Evolutionary conservation across 164 flowering plant species (phyloP).

Genomic region (Hamamelis virginiana): DNA sequence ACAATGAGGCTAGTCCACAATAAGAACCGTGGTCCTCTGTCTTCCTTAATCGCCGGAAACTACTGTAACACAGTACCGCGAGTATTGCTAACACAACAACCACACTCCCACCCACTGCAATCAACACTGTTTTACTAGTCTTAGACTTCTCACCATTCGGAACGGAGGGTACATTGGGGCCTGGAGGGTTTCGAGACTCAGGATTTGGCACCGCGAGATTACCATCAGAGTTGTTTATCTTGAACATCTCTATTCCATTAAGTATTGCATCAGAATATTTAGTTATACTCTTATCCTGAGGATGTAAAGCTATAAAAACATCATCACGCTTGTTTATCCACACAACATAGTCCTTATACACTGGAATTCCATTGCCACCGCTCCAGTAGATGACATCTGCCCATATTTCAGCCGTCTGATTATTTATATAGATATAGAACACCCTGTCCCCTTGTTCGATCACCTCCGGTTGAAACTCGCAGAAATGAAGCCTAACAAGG

Average conservation of each 20-base stretch:
- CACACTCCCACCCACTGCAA: not conserved
- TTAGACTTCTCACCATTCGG: not conserved
- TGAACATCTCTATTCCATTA: slow-evolving; percentile 57
- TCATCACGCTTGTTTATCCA: not conserved
- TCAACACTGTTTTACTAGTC: not conserved
- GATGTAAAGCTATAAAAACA: slow-evolving; percentile 31
- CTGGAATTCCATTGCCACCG: slow-evolving; percentile 20
- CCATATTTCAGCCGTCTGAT: slow-evolving; percentile 18
- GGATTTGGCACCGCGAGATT: slow-evolving; percentile 25
- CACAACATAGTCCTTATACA: slow-evolving; percentile 29
- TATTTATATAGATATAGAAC: slow-evolving; percentile 28
- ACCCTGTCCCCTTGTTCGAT: not conserved
- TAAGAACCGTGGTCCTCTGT: not conserved
- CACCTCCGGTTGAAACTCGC: slow-evolving; percentile 17
- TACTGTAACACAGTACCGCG: no score
- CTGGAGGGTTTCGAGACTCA: not conserved
- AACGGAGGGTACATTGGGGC: not conserved
- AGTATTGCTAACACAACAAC: no score
- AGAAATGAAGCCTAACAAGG: slow-evolving; percentile 43
- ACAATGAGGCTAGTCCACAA: slow-evolving; percentile 9
- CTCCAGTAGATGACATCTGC: slow-evolving; percentile 23
- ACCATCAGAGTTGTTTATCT: slow-evolving; percentile 28
- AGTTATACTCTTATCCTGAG: not conserved
- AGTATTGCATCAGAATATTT: slow-evolving; percentile 28
- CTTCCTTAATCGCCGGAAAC: no score